A percentile compares a stretch with the other conserved stretches of the same genome.
phyloP scores from a whole-genome alignment of 306 rosid genomes.

The Potentilla sterilis region DNA sequence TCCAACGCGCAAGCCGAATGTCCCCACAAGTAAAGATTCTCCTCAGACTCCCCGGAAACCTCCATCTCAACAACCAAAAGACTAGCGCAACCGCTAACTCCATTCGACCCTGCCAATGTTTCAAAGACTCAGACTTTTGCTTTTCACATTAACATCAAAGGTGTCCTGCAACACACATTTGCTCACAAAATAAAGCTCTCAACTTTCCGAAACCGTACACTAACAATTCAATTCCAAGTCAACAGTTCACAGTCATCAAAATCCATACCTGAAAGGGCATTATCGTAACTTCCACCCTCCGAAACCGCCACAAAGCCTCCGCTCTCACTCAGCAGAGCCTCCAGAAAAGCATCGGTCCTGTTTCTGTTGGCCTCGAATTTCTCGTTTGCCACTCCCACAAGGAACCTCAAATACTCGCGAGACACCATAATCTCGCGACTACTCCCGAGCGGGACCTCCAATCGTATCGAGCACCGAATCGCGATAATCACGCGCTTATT shows the following conservation, averaged over 20 bases:
- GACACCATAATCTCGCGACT: conserved; percentile 54
- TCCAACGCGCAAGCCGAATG: conserved; percentile 61
- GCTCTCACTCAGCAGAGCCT: conserved; percentile 35
- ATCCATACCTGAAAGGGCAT: conserved; percentile 46
- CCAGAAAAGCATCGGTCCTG: conserved; percentile 71
- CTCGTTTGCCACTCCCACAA: conserved; percentile 65
- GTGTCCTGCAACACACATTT: conserved; percentile 59
- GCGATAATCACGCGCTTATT: conserved; percentile 81
- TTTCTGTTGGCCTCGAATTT: conserved; percentile 79
- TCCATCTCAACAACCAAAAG: conserved; percentile 49
- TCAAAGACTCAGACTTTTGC: conserved; percentile 78
- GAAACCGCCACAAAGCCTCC: conserved; percentile 18
- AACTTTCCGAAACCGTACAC: neutral
- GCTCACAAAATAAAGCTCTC: neutral
- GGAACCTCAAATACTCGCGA: conserved; percentile 63
- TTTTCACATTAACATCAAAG: conserved; percentile 64
- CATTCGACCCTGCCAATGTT: conserved; percentile 79
- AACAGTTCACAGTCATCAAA: neutral
- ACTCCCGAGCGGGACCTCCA: conserved; percentile 82
- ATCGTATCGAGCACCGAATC: conserved; percentile 78
- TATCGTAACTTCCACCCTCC: conserved; percentile 4
- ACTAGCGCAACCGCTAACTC: conserved; percentile 34
- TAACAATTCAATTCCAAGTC: neutral
- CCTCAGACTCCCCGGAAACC: conserved; percentile 60
- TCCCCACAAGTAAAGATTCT: conserved; percentile 85